Evolutionary conservation across 129 eudicot genomes (phyloP).

Genomic region (Tagetes patula): DNA sequence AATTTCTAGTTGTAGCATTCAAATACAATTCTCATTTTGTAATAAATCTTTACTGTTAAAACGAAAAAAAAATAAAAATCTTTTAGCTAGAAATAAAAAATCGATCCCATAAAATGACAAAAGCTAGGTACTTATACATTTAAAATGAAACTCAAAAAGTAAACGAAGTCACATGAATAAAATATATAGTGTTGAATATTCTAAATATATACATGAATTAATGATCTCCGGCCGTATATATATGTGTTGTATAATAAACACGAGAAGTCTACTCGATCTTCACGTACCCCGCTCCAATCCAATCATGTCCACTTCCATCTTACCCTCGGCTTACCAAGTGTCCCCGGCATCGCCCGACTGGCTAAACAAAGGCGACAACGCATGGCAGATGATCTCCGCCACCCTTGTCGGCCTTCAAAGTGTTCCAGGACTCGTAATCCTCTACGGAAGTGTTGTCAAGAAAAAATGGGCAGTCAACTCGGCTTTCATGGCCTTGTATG

Average conservation of each 20-base stretch:
- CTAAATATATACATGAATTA: conserved; percentile 8
- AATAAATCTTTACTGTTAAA: not conserved
- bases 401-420: conserved; percentile 70
- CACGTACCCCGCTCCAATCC: conserved; percentile 10
- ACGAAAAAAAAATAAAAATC: not conserved
- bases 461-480: conserved; percentile 78
- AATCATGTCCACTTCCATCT: conserved; percentile 28
- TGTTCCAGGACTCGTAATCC: conserved; percentile 64
- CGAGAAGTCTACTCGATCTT: conserved; percentile 37
- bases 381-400: conserved; percentile 74
- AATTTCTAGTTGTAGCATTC: too few relatives aligned
- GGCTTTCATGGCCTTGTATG: conserved; percentile 75
- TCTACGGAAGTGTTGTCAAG: conserved; percentile 64
- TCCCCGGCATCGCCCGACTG: conserved; percentile 55
- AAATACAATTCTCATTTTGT: too few relatives aligned
- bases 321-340: conserved; percentile 33
- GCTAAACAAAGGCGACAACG: conserved; percentile 80
- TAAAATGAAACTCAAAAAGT: conserved; percentile 12
- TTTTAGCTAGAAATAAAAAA: not conserved
- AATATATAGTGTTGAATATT: not conserved
- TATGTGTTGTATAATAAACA: conserved; percentile 23
- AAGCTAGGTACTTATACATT: too few relatives aligned
- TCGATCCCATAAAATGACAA: not conserved
- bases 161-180: conserved; percentile 37
- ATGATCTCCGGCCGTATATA: not conserved